Conservation (phyloP, 345 rosid genomes). For the Diplotaxis tenuifolia region DNA sequence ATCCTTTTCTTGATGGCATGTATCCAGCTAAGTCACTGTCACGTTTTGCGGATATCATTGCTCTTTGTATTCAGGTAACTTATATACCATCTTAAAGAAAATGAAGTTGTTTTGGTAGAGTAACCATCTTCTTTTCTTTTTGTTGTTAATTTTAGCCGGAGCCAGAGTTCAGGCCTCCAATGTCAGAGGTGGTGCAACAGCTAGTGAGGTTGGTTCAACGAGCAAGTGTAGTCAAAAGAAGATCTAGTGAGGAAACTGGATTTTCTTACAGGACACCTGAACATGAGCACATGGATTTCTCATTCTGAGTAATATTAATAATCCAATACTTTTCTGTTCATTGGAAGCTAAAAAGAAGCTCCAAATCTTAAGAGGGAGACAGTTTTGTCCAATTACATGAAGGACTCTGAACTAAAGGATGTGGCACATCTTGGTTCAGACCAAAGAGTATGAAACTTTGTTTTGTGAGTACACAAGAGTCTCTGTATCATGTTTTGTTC, state of each 20-base stretch:
- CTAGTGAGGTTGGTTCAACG: slow-evolving; percentile 89
- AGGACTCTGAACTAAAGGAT: slow-evolving; percentile 9
- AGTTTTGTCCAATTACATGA: background rate
- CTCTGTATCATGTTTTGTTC: background rate
- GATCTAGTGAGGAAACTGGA: slow-evolving; percentile 86
- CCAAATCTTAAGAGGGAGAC: background rate
- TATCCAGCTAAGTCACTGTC: slow-evolving; percentile 97
- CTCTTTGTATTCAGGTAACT: slow-evolving; percentile 92
- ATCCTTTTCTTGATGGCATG: slow-evolving; percentile 91
- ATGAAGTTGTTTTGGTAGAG: slow-evolving; percentile 48
- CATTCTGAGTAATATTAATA: slow-evolving; percentile 40
- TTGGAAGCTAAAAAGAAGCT: slow-evolving; percentile 2
- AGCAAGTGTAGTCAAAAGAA: slow-evolving; percentile 81
- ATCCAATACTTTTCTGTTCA: background rate
- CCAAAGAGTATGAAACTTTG: background rate
- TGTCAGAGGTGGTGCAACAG: slow-evolving; percentile 99
- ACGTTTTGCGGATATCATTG: slow-evolving; percentile 97
- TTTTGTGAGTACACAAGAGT: slow-evolving; percentile 29
- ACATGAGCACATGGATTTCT: slow-evolving; percentile 67
- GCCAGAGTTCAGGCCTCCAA: slow-evolving; percentile 97
- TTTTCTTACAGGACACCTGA: slow-evolving; percentile 81
- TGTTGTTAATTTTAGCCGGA: slow-evolving; percentile 63
- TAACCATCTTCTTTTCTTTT: slow-evolving; percentile 26
- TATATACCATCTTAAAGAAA: background rate
- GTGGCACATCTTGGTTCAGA: slow-evolving; percentile 13